These are phyloP conservation scores for Glutinoglossum americanum DNA, from an alignment of 495 filamentous ascomycete species.

Conservation along the genomic window DNA sequence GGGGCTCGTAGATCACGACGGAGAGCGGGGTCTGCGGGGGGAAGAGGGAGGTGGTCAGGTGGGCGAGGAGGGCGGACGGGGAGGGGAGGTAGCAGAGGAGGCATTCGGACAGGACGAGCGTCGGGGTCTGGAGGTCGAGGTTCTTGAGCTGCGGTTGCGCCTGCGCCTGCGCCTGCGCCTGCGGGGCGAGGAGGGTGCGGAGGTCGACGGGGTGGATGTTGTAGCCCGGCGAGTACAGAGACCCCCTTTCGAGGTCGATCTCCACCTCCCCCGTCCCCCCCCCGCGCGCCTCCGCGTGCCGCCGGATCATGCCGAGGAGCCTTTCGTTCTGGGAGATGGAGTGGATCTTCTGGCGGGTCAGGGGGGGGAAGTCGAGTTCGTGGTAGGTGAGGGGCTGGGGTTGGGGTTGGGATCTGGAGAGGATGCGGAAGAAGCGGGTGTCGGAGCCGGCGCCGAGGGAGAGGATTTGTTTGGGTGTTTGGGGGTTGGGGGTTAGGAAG, in stretches of 20 bases:
- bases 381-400: conserved; percentile 59
- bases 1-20: conserved; percentile 74
- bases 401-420: conserved; percentile 14
- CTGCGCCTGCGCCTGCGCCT: no score
- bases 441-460: conserved; percentile 90
- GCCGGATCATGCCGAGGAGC: neutral
- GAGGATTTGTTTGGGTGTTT: conserved; percentile 41
- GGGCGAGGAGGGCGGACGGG: conserved; percentile 33
- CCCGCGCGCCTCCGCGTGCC: neutral
- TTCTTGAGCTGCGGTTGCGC: neutral
- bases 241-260: conserved; percentile 9
- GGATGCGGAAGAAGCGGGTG: conserved; percentile 60
- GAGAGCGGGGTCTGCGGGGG: conserved; percentile 27
- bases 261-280: neutral
- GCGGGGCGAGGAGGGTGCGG: no score
- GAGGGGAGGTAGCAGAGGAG: conserved; percentile 73
- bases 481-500: conserved; percentile 32
- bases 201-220: conserved; percentile 70
- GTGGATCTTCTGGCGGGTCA: conserved; percentile 41
- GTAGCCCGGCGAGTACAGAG: conserved; percentile 30
- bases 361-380: conserved; percentile 74
- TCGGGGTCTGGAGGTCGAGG: conserved; percentile 12
- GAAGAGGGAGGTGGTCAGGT: conserved; percentile 34
- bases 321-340: conserved; percentile 15
- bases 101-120: conserved; percentile 71